Base-by-base conservation (phyloP, 495 filamentous ascomycete species). In the Rhypophila decipiens region DNA sequence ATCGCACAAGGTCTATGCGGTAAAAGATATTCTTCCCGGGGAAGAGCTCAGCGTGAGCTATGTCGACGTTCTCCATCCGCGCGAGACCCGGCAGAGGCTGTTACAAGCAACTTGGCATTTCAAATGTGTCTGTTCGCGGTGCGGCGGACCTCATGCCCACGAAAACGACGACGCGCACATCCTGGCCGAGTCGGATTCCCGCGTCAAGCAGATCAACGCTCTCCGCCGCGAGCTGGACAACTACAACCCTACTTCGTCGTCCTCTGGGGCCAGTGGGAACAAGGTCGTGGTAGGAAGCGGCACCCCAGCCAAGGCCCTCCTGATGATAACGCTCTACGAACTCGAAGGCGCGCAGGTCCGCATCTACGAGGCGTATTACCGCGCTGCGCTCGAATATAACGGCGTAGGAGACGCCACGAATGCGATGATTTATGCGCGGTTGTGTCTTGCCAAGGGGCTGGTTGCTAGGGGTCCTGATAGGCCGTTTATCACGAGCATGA, bases 351-450 rank as follows among this genome's bases (percentile, higher is more conserved):
- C 61, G 24, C 27, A 52, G 2, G 55, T 55, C 1, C 56, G 65
- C 2, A 44, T 65, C 10, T 60, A 65, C 42, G 63, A 66, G 40
- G 65, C 61, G 2, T 63, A 68, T 40, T 65, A 66, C 37, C 56
- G 63, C 13, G 65, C 59, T 15, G 63, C 61, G 7, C 45, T 68
- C 15, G 65, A 66, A 37, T 65, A 56, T 40, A 63, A 63, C 39
- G 65, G 63, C 4, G 47, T 66, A 2, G 63, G 63, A 0, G 56
- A 68, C 8, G 47, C 50, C 4, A 44, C 40, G 34, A 57, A 47
- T 17, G 61, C 63, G 13, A 46, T 42, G 7, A 45, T 42, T 22
- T 63, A 63, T 36, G 61, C 64, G 21, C 42, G 37, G 5, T 24
- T 63, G 34, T 63, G 61, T 39, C 29, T 58, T 13, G 58, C 59